A percentile compares a stretch with the other conserved stretches of the same genome.
Evolutionary conservation across 1,284 basidiomycete genomes (phyloP).

Genomic region (Pterulicium gracile): DNA sequence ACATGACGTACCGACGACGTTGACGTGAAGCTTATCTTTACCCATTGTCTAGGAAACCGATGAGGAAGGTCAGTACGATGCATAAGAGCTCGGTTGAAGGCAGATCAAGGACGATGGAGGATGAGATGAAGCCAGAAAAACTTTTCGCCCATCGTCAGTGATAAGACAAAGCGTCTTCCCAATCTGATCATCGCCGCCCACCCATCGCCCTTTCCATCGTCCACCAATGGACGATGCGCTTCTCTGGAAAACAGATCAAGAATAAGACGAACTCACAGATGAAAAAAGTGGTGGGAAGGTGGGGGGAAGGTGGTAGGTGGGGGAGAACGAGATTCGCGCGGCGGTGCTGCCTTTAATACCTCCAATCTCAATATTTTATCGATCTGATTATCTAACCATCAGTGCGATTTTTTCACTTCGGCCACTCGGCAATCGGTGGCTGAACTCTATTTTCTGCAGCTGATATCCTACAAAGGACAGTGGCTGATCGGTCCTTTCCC

Average conservation of each 20-base stretch:
- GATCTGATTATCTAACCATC: background rate
- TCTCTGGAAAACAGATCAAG: conserved; percentile 7
- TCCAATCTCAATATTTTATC: background rate
- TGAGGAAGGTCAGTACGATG: conserved; percentile 16
- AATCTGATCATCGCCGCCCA: too few species aligned
- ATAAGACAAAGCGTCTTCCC: too few species aligned
- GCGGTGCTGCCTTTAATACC: background rate
- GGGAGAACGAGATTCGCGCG: conserved; percentile 13
- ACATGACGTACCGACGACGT: conserved; percentile 73
- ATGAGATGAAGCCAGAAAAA: conserved; percentile 7
- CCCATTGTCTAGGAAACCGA: conserved; percentile 63
- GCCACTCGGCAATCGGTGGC: background rate
- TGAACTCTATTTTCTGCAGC: background rate
- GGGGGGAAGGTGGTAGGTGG: conserved; percentile 6
- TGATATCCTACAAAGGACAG: too few species aligned
- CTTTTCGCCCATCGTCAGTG: background rate
- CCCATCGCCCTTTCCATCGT: background rate
- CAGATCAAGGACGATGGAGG: conserved; percentile 12
- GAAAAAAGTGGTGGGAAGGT: conserved; percentile 1
- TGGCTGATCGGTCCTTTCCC: too few species aligned
- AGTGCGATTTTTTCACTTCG: background rate
- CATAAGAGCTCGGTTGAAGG: conserved; percentile 20
- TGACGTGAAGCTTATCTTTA: conserved; percentile 85
- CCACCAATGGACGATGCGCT: background rate
- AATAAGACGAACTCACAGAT: conserved; percentile 1